phyloP scores from a whole-genome alignment of 345 rosid species.

The Carallia pectinifolia region DNA sequence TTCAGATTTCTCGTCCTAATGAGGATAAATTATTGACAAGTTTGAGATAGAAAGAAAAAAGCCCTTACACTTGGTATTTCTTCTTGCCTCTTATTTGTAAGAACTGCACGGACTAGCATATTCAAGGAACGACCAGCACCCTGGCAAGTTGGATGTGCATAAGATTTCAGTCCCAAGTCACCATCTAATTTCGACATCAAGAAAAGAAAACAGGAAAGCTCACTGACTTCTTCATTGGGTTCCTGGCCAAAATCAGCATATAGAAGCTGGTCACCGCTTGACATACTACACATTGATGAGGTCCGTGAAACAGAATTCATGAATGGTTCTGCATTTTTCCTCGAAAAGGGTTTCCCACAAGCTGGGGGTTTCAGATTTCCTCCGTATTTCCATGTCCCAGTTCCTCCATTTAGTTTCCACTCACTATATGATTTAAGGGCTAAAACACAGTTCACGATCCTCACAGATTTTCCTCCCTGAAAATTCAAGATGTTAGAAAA shows the following conservation, averaged over 20 bases:
- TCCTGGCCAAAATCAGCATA: constrained; percentile 10
- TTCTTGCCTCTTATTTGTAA: constrained; percentile 31
- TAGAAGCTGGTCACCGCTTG: constrained; percentile 14
- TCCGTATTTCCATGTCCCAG: constrained; percentile 30
- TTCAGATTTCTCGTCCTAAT: not conserved
- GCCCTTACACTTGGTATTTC: constrained; percentile 32
- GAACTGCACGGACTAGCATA: constrained; percentile 22
- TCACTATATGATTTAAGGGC: constrained; percentile 36
- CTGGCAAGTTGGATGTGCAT: constrained; percentile 13
- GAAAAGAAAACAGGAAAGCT: constrained; percentile 1
- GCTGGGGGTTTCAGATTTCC: constrained; percentile 19
- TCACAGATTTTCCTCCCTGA: constrained; percentile 34
- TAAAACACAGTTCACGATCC: constrained; percentile 30
- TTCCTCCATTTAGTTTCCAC: constrained; percentile 31
- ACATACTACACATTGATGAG: constrained; percentile 6
- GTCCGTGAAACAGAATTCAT: constrained; percentile 14
- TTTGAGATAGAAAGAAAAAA: not conserved
- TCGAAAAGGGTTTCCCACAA: constrained; percentile 20
- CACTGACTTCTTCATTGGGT: constrained; percentile 25
- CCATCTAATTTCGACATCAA: not conserved
- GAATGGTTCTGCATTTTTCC: constrained; percentile 19
- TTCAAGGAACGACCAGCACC: constrained; percentile 21
- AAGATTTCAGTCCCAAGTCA: not conserved
- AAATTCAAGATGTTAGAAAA: not conserved
- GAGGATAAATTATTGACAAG: not conserved